phyloP scores from a whole-genome alignment of 208 protist genomes.

The Acanthamoeba triangularis region DNA sequence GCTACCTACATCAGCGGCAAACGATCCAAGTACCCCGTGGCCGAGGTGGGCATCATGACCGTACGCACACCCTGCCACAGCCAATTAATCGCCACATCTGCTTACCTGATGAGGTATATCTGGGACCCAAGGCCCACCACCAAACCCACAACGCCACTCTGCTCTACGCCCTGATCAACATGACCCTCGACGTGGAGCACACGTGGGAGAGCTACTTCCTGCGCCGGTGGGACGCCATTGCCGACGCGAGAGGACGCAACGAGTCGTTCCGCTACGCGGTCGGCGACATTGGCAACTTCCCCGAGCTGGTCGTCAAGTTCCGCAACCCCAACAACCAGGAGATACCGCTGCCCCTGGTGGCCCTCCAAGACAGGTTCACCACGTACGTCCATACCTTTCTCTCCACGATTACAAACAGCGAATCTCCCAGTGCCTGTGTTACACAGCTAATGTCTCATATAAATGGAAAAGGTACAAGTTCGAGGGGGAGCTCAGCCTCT shows the following conservation, averaged over 20 bases:
- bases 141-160: neutral
- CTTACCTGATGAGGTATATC: no score
- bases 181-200: neutral
- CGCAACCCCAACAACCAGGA: neutral
- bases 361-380: neutral
- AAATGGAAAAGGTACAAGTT: no score
- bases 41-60: no score
- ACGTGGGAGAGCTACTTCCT: constrained; percentile 13
- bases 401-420: no score
- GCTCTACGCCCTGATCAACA: neutral
- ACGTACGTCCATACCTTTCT: no score
- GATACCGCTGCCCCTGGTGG: neutral
- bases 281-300: neutral
- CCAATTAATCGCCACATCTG: no score
- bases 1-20: no score
- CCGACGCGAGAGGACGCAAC: neutral
- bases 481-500: neutral
- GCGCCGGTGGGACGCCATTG: neutral
- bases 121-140: neutral
- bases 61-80: no score
- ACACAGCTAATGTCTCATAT: no score
- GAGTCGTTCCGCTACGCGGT: neutral
- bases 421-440: no score
- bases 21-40: no score
- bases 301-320: neutral